Base-by-base conservation (phyloP, 2,329 filamentous ascomycete species). In the Metarhizium guizhouense region DNA sequence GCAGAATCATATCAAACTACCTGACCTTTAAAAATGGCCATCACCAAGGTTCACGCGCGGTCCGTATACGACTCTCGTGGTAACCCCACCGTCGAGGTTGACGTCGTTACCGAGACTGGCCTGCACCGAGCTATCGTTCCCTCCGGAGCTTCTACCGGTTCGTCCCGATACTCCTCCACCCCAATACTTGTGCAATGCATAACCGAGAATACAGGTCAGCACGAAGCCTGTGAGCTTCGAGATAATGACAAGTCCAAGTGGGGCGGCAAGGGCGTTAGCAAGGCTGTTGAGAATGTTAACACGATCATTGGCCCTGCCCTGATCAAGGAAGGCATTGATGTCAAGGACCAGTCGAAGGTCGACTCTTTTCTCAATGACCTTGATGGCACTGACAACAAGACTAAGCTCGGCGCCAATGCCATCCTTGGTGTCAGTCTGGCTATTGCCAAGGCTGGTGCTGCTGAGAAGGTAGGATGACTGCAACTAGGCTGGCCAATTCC, bases 11-110 rank as follows among this genome's bases (percentile, higher is more conserved):
- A 52, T 32, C 57, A 53, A 20, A 3, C 54, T 30, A 30, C 18
- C n/a, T 47, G 25, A 34, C 49, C 51, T 54, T 56, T 67, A 76
- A 92, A 72, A 65, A 99, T 99, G 94, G 80, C 88, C 70, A 90
- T 94, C 76, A 85, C 85, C 75, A 93, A 92, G 82, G 83, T 94
- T 72, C 88, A 92, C 83, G 89, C 88, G 71, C 88, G 94, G 73
- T 92, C 87, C 71, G 91, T 99, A 81, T 99, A 93, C 85, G 94
- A 99, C 84, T 97, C 94, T 75, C 93, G 94, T 73, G 84, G 84
- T 74, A 99, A 99, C 86, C 94, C 94, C 70, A 99, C 94, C 72
- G 93, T 96, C 71, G 93, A 97, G 83, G 93, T 97, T 69, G 93
- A 96, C 74, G 85, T 96, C 67, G 88, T 95, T 78, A 96, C 92